These are phyloP conservation scores for Moricandia arvensis DNA, from an alignment of 345 rosid genomes.

Conservation along the genomic window DNA sequence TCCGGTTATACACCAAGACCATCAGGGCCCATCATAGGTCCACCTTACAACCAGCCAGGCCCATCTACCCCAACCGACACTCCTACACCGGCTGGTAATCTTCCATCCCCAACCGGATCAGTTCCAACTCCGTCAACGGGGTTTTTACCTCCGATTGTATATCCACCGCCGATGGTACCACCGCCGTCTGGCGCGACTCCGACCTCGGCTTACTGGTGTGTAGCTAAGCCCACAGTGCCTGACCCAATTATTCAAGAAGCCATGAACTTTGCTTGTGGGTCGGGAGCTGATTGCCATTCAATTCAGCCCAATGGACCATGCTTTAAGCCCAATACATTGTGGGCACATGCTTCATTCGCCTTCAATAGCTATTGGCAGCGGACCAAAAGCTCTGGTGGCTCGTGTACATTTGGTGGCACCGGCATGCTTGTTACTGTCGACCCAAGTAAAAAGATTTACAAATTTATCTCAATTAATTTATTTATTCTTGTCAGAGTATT, in stretches of 20 bases:
- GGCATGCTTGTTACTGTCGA: constrained; percentile 88
- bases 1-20: constrained; percentile 40
- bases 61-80: constrained; percentile 29
- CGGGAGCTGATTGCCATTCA: constrained; percentile 81
- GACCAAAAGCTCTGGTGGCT: constrained; percentile 67
- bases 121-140: constrained; percentile 46
- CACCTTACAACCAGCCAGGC: constrained; percentile 45
- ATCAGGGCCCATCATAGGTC: constrained; percentile 31
- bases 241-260: constrained; percentile 94
- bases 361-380: constrained; percentile 95
- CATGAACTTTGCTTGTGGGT: constrained; percentile 88
- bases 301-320: constrained; percentile 69
- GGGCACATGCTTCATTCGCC: constrained; percentile 87
- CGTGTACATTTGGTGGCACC: constrained; percentile 90
- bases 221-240: constrained; percentile 92
- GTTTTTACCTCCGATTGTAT: constrained; percentile 72
- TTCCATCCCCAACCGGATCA: constrained; percentile 43
- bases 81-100: constrained; percentile 39
- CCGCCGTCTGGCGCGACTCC: constrained; percentile 50
- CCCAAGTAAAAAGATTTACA: constrained; percentile 60
- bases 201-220: constrained; percentile 70
- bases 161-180: constrained; percentile 70
- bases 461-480: neutral
- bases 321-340: constrained; percentile 69
- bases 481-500: neutral